Evolutionary conservation across 176 grass and related monocot genomes (phyloP), one percentile per base, ranked within the genome.

Genomic region (bread wheat (Triticum aestivum)): DNA sequence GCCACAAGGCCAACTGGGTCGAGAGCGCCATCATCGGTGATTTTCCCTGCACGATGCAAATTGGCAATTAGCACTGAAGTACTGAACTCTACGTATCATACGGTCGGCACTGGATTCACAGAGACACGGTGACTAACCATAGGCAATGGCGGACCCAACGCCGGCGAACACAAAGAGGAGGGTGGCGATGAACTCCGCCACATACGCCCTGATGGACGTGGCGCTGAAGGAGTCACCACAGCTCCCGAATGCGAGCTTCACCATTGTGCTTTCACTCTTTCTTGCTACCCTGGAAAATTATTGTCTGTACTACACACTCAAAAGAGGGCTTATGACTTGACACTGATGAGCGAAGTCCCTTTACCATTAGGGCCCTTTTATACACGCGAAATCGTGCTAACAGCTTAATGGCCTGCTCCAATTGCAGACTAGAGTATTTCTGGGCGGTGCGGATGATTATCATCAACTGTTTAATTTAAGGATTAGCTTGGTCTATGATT

Each of bases 131-230:
- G 7, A 75, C 73, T 81, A 72, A 95, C 95, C 89, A 15, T 80
- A 98, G 54, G 95, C 91, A 27, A 98, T 95, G 20, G 95, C 95
- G 27, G 95, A 98, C 59, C 95, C 95, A 58, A 98, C 95, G 65
- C 95, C 95, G 38, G 95, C 95, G 80, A 98, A 98, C 61, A 98
- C 95, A 37, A 98, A 98, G 77, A 98, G 89, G 69, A 98, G 95
- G 11, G 95, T 98, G 82, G 95, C 95, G 66, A 98, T 98, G 89
- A 98, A 98, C 93, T 98, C 95, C 5, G 95, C 89, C 47, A 98
- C 72, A 71, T 98, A 98, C 42, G 93, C 45, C 91, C 93, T 95
- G 61, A 98, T 65, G 49, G 95, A 93, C 14, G 78, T 61, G 54
- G 45, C 18, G 63, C 95, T 93, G 80, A 98, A 93, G 29, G 95